Percentiles rank a stretch among this genome's conserved stretches.
Conservation (phyloP, 805 yeast species). For the Jamesozyma rosinii region DNA sequence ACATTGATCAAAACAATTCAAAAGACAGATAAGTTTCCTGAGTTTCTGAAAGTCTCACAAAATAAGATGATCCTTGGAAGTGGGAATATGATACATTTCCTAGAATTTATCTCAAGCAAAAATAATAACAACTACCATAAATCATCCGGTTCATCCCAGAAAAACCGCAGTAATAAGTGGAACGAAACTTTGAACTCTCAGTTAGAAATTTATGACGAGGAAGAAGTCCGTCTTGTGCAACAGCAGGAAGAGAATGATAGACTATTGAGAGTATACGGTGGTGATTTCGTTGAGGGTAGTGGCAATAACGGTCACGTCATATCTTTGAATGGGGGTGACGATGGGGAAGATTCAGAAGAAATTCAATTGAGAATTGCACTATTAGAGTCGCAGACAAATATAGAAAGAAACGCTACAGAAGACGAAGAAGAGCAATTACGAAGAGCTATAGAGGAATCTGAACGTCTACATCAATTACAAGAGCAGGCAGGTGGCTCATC, state of each 20-base stretch:
- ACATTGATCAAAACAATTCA: slow-evolving; percentile 25
- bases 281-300: slow-evolving; percentile 11
- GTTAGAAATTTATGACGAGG: slow-evolving; percentile 24
- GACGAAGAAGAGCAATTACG: slow-evolving; percentile 12
- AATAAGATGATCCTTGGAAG: slow-evolving; percentile 26
- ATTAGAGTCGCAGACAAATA: slow-evolving; percentile 23
- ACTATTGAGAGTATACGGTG: slow-evolving; percentile 22
- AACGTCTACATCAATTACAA: slow-evolving; percentile 1
- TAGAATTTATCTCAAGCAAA: slow-evolving; percentile 18
- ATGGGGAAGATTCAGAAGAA: slow-evolving; percentile 23
- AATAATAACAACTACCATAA: not conserved
- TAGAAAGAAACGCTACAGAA: slow-evolving; percentile 1
- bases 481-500: not conserved
- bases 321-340: not conserved
- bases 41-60: slow-evolving; percentile 26
- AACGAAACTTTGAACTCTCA: slow-evolving; percentile 21
- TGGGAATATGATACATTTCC: slow-evolving; percentile 24
- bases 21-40: slow-evolving; percentile 26
- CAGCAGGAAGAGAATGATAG: slow-evolving; percentile 13
- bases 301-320: slow-evolving; percentile 12
- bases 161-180: slow-evolving; percentile 23
- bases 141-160: not conserved
- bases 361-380: slow-evolving; percentile 28
- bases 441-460: slow-evolving; percentile 19
- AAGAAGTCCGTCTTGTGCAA: slow-evolving; percentile 12